Evolutionary conservation across 2,329 filamentous ascomycete species (phyloP).

Genomic region (Ascochyta clinopodiicola): DNA sequence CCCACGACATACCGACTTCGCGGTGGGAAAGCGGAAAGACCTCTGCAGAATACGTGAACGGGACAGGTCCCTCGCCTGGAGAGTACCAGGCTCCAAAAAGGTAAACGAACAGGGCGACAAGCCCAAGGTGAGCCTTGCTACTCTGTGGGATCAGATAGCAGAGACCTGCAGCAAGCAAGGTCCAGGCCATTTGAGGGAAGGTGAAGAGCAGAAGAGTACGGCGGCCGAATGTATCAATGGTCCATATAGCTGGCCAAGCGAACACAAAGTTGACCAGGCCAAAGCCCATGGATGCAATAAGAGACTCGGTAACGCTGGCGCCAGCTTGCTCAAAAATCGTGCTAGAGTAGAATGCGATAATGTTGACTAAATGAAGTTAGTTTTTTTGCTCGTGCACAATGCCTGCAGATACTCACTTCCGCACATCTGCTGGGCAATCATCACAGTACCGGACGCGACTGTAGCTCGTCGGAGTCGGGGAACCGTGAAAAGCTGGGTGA

Average conservation of each 20-base stretch:
- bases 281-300: constrained; percentile 63
- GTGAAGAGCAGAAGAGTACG: constrained; percentile 58
- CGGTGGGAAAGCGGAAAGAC: constrained; percentile 73
- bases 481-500: constrained; percentile 67
- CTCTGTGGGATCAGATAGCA: constrained; percentile 57
- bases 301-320: constrained; percentile 45
- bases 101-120: constrained; percentile 64
- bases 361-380: constrained; percentile 41
- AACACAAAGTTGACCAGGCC: constrained; percentile 65
- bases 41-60: constrained; percentile 70
- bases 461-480: constrained; percentile 74
- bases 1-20: constrained; percentile 52
- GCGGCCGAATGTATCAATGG: constrained; percentile 61
- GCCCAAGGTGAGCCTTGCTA: constrained; percentile 51
- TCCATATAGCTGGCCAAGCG: constrained; percentile 64
- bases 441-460: constrained; percentile 76
- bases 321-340: constrained; percentile 56
- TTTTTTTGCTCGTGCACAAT: background rate
- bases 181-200: constrained; percentile 58
- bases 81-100: constrained; percentile 57
- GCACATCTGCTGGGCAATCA: constrained; percentile 70
- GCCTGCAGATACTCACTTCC: constrained; percentile 41
- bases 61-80: constrained; percentile 61
- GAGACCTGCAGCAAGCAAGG: constrained; percentile 58
- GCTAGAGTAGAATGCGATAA: constrained; percentile 57